Percentiles rank a stretch among this genome's conserved stretches.
Evolutionary conservation across 306 rosid genomes (phyloP).

Genomic region (Casuarina equisetifolia): DNA sequence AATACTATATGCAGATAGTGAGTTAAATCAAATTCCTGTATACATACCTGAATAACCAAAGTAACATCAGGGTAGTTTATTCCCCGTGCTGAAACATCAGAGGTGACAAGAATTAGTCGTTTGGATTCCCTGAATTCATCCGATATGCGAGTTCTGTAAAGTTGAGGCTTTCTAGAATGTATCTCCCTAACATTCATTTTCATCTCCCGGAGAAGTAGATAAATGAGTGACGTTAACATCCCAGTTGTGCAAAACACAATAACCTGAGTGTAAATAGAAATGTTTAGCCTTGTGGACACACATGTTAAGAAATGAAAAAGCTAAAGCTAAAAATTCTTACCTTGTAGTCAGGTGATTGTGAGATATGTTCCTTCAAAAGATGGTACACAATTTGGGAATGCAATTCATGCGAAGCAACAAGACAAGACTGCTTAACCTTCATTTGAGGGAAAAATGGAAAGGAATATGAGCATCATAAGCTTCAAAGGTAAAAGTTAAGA

Average conservation of each 20-base stretch:
- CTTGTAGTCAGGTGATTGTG: slow-evolving; percentile 75
- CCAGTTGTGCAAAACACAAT: slow-evolving; percentile 84
- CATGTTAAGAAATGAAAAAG: slow-evolving; percentile 18
- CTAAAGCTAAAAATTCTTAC: slow-evolving; percentile 35
- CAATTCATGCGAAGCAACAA: slow-evolving; percentile 68
- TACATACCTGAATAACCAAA: slow-evolving; percentile 80
- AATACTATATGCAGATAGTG: background rate
- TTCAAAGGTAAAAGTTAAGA: slow-evolving; percentile 13
- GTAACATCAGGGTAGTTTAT: slow-evolving; percentile 95
- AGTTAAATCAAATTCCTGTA: background rate
- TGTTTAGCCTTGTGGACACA: slow-evolving; percentile 23
- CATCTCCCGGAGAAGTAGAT: slow-evolving; percentile 75
- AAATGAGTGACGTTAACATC: slow-evolving; percentile 80
- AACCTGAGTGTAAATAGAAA: slow-evolving; percentile 54
- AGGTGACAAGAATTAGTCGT: slow-evolving; percentile 73
- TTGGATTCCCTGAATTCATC: slow-evolving; percentile 86
- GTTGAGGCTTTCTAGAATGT: slow-evolving; percentile 90
- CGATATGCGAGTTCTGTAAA: slow-evolving; percentile 74
- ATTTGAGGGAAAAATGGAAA: slow-evolving; percentile 10
- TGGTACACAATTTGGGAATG: slow-evolving; percentile 76
- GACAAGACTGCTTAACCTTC: slow-evolving; percentile 77
- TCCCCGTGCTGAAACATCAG: slow-evolving; percentile 93
- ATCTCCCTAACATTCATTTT: slow-evolving; percentile 90
- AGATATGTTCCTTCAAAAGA: slow-evolving; percentile 72
- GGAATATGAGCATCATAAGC: slow-evolving; percentile 28